Evolutionary conservation across 306 rosid genomes (phyloP), one percentile per base, ranked within the genome.

Genomic region (Quercus mongolica): DNA sequence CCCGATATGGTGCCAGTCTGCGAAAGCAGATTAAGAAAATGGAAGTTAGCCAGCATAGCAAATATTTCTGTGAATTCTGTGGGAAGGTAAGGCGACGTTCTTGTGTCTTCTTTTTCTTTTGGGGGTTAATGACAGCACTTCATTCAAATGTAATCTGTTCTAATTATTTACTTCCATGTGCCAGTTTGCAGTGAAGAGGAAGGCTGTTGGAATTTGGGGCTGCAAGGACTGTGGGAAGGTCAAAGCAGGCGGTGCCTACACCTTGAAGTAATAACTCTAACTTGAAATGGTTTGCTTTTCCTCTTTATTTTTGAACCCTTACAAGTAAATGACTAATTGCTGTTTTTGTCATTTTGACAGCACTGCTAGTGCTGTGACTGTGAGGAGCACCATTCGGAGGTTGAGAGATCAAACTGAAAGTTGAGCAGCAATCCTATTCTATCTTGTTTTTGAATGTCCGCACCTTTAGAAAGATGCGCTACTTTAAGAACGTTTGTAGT

Each of bases 21-120:
- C 87, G 97, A 1, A 94, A 94, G 90, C 98, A 92, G 92, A 94
- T 94, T 65, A 94, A 94, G 86, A 94, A 94, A 83, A 94, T 94
- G 97, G 98, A 94, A 83, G 96, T 94, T 9, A 94, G 97, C 81
- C 97, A 94, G 64, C 96, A 94, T 82, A 94, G 95, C 87, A 92
- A 89, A 26, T 94, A 78, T 63, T 94, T 94, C 91, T 92, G 97
- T 56, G 98, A 94, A 73, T 94, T 94, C 58, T 94, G 96, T 19
- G 97, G 98, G 73, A 94, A 94, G 98, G 97, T 90, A 81, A 44
- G 13, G 15, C 20, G 19, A 6, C 4, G 11, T 26, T 55, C 41
- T 20, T 49, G 5, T 7, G 6, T 6, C 0, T 17, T 63, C 5
- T 23, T 14, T 51, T 18, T 52, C 9, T 4, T 8, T 18, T 2